A percentile compares a stretch with the other conserved stretches of the same genome.
phyloP scores from a whole-genome alignment of 257 asterid species.

The Primulina eburnea region DNA sequence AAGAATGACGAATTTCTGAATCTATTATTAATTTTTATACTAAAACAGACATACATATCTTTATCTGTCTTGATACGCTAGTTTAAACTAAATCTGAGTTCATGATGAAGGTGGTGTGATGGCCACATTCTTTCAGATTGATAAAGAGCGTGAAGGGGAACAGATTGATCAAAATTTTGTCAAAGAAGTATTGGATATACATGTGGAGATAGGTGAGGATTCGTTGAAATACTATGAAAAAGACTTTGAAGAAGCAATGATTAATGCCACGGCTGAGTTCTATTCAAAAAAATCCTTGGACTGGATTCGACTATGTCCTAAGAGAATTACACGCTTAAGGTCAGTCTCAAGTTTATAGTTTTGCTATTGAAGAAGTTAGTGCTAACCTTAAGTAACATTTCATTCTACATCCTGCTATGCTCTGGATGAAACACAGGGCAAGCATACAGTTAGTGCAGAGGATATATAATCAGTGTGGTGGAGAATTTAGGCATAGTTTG shows the following conservation, averaged over 20 bases:
- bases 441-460: too few species aligned
- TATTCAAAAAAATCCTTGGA: constrained; percentile 32
- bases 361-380: not conserved
- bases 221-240: constrained; percentile 26
- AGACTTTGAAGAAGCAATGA: constrained; percentile 40
- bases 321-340: constrained; percentile 37
- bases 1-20: too few species aligned
- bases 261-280: constrained; percentile 33
- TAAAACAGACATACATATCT: too few species aligned
- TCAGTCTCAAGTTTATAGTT: constrained; percentile 8
- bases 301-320: constrained; percentile 33
- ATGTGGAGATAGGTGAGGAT: constrained; percentile 31
- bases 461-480: not conserved
- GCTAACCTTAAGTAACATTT: not conserved
- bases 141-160: constrained; percentile 38
- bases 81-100: not conserved
- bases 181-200: constrained; percentile 34
- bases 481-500: too few species aligned
- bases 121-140: constrained; percentile 27
- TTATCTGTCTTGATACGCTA: too few species aligned
- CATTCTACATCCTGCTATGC: too few species aligned
- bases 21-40: not conserved
- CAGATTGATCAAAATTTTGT: constrained; percentile 28
- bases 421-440: too few species aligned
- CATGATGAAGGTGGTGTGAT: not conserved